Conservation (phyloP, 257 asterid species). For the Fraxinus pennsylvanica region DNA sequence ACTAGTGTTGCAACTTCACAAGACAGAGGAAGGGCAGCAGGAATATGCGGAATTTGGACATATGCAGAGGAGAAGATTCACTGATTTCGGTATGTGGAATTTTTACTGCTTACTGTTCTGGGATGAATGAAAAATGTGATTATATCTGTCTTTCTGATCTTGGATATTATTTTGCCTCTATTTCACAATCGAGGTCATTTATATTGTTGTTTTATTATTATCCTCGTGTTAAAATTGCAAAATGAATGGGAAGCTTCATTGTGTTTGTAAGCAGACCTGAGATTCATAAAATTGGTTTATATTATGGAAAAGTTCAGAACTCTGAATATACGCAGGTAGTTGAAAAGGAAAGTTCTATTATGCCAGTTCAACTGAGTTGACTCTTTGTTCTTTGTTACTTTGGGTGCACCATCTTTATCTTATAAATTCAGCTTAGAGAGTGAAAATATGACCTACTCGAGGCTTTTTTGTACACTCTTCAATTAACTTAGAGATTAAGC, state of each 20-base stretch:
- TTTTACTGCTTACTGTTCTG: conserved; percentile 10
- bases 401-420: neutral
- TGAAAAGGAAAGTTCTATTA: neutral
- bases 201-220: neutral
- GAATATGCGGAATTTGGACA: conserved; percentile 93
- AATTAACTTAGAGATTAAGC: neutral
- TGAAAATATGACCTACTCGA: neutral
- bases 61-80: conserved; percentile 58
- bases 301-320: neutral
- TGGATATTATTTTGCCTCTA: neutral
- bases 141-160: conserved; percentile 6
- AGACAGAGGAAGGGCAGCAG: conserved; percentile 61
- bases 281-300: conserved; percentile 13
- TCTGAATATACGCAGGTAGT: neutral
- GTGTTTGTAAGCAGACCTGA: neutral
- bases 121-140: conserved; percentile 9
- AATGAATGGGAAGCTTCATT: conserved; percentile 8
- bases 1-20: conserved; percentile 81
- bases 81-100: conserved; percentile 67
- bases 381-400: neutral
- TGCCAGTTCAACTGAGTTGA: neutral
- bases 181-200: conserved; percentile 16
- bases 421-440: neutral
- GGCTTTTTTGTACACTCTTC: neutral
- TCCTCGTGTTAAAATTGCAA: neutral